A percentile compares a stretch with the other conserved stretches of the same genome.
Evolutionary conservation across 2,329 filamentous ascomycete genomes (phyloP).

Genomic region (Penicillium hordei): DNA sequence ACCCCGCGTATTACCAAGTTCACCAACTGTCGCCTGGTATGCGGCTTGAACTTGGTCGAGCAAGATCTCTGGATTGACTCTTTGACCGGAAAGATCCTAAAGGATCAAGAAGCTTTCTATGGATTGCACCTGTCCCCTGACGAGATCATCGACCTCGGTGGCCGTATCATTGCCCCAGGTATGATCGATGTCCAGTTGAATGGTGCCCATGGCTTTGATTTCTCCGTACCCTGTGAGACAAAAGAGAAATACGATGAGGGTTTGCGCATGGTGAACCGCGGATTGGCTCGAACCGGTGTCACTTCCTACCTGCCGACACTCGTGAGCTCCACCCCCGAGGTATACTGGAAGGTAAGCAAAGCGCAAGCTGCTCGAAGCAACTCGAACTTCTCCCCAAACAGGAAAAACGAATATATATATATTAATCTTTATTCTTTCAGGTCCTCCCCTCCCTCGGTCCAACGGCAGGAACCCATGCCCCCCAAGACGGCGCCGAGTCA

Average conservation of each 20-base stretch:
- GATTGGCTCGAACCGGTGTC: constrained; percentile 74
- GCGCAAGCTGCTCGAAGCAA: not conserved
- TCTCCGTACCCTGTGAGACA: constrained; percentile 70
- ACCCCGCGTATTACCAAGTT: constrained; percentile 70
- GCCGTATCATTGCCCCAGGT: constrained; percentile 80
- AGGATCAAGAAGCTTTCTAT: constrained; percentile 62
- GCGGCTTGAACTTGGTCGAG: constrained; percentile 64
- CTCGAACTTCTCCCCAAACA: not conserved
- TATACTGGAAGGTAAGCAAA: constrained; percentile 69
- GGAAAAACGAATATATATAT: too few species aligned
- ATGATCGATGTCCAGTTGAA: constrained; percentile 92
- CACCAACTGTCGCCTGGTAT: constrained; percentile 80
- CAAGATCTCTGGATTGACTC: constrained; percentile 91
- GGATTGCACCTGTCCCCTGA: constrained; percentile 59
- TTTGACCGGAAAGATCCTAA: constrained; percentile 74
- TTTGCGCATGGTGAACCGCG: constrained; percentile 68
- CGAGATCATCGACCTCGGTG: constrained; percentile 72
- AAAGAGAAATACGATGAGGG: constrained; percentile 69
- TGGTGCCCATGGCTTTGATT: constrained; percentile 90
- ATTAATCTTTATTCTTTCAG: constrained; percentile 16
- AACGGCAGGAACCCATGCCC: constrained; percentile 59
- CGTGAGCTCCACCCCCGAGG: constrained; percentile 69
- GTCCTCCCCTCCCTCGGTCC: constrained; percentile 75
- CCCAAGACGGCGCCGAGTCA: constrained; percentile 74
- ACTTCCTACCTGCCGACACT: constrained; percentile 86